phyloP scores from a whole-genome alignment of 768 basidiomycete species.

The Russula vinacea region DNA sequence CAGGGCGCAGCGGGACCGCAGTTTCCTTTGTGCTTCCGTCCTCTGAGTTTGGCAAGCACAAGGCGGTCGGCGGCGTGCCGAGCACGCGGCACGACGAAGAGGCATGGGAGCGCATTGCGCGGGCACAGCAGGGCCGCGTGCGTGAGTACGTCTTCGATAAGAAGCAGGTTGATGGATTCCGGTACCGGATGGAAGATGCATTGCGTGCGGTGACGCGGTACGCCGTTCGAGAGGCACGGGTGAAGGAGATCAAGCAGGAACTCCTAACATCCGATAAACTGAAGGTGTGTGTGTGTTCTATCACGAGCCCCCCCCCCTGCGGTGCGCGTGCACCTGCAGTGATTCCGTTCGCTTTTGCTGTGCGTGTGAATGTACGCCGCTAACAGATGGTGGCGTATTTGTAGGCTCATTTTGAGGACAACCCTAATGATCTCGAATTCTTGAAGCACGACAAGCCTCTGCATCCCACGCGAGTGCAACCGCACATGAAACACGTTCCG shows the following conservation, averaged over 20 bases:
- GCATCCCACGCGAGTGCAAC: constrained; percentile 83
- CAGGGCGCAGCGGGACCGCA: constrained; percentile 88
- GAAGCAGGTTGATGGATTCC: constrained; percentile 94
- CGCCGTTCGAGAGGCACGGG: constrained; percentile 74
- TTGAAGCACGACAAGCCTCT: constrained; percentile 93
- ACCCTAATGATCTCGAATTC: constrained; percentile 84
- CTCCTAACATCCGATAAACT: constrained; percentile 94
- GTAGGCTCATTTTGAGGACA: constrained; percentile 97
- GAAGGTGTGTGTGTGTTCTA: constrained; percentile 59
- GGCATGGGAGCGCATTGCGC: constrained; percentile 74
- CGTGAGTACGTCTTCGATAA: constrained; percentile 94
- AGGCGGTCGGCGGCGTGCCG: constrained; percentile 63
- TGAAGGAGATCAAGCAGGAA: constrained; percentile 47
- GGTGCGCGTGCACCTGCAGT: neutral
- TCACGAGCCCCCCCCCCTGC: neutral
- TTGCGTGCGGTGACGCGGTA: constrained; percentile 82
- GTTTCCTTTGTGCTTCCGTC: constrained; percentile 81
- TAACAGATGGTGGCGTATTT: neutral
- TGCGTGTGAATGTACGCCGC: neutral
- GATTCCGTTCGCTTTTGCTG: neutral
- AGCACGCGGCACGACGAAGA: constrained; percentile 73
- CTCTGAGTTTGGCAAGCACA: constrained; percentile 68
- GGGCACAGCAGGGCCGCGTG: constrained; percentile 64
- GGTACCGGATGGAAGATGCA: constrained; percentile 98
- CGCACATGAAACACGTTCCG: constrained; percentile 96